phyloP scores from a whole-genome alignment of 805 yeast species.

The Yamadazyma laniorum region DNA sequence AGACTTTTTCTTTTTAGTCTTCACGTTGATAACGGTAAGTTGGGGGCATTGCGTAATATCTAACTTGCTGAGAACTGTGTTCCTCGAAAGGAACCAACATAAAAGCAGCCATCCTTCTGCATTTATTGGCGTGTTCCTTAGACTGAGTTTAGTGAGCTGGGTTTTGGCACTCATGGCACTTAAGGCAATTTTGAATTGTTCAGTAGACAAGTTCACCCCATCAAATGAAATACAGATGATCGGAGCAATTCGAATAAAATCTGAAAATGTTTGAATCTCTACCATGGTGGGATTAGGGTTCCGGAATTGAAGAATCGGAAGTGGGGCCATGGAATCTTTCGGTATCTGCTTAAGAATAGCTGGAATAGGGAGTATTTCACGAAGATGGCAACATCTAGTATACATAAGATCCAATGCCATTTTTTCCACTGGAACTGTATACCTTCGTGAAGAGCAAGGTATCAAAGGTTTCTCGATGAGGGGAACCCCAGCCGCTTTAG shows the following conservation, averaged over 20 bases:
- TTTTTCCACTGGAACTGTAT: constrained; percentile 36
- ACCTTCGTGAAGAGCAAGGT: constrained; percentile 17
- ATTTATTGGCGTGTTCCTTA: constrained; percentile 76
- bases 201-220: constrained; percentile 69
- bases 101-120: constrained; percentile 73
- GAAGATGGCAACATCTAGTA: constrained; percentile 87
- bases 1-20: constrained; percentile 28
- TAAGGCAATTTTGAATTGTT: constrained; percentile 74
- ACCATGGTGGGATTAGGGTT: constrained; percentile 90
- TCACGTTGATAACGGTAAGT: constrained; percentile 43
- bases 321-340: constrained; percentile 71
- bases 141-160: constrained; percentile 66
- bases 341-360: constrained; percentile 71
- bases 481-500: constrained; percentile 3
- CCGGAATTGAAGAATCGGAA: constrained; percentile 66
- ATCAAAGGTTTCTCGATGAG: constrained; percentile 32
- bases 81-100: constrained; percentile 71
- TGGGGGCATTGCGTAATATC: constrained; percentile 72
- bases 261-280: constrained; percentile 85
- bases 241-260: constrained; percentile 83
- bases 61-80: constrained; percentile 53
- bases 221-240: constrained; percentile 73
- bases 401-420: constrained; percentile 71
- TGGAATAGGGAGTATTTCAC: constrained; percentile 91
- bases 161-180: constrained; percentile 66